Evolutionary conservation across 2,329 filamentous ascomycete species (phyloP).

Genomic region (Dactylellina cionopaga): DNA sequence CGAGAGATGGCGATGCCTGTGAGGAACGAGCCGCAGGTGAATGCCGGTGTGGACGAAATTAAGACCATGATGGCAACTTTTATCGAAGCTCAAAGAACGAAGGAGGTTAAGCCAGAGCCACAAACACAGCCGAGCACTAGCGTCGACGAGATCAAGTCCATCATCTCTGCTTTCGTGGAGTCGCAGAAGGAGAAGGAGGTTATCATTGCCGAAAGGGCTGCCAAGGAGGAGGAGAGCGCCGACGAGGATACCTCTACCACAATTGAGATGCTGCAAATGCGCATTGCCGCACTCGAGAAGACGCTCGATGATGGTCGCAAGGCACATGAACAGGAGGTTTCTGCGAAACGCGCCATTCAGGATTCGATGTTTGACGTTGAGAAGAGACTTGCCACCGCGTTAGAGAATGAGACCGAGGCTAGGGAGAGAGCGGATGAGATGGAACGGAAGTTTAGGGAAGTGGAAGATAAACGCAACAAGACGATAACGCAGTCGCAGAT

Average conservation of each 20-base stretch:
- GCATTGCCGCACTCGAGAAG: conserved; percentile 75
- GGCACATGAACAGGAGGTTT: conserved; percentile 72
- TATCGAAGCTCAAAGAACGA: conserved; percentile 19
- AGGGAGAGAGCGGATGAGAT: conserved; percentile 71
- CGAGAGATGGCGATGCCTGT: conserved; percentile 12
- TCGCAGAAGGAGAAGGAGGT: conserved; percentile 28
- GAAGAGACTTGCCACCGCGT: conserved; percentile 54
- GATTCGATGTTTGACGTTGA: conserved; percentile 79
- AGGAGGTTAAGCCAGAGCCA: background rate
- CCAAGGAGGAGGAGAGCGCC: conserved; percentile 23
- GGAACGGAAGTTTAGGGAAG: conserved; percentile 71
- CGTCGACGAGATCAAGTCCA: conserved; percentile 11
- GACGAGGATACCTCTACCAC: conserved; percentile 25
- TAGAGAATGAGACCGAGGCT: conserved; percentile 58
- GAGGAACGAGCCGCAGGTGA: background rate
- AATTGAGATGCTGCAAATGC: conserved; percentile 64
- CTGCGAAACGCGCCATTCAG: conserved; percentile 73
- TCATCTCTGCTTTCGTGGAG: conserved; percentile 18
- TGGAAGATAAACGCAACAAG: conserved; percentile 76
- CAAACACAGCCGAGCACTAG: background rate
- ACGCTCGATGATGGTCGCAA: conserved; percentile 73
- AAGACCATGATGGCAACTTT: conserved; percentile 40
- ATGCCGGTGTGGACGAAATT: background rate
- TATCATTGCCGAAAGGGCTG: background rate
- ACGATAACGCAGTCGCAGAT: conserved; percentile 67